Conservation (phyloP, 2,329 filamentous ascomycete genomes). For the Xenosphaeropsis pyriputrescens region DNA sequence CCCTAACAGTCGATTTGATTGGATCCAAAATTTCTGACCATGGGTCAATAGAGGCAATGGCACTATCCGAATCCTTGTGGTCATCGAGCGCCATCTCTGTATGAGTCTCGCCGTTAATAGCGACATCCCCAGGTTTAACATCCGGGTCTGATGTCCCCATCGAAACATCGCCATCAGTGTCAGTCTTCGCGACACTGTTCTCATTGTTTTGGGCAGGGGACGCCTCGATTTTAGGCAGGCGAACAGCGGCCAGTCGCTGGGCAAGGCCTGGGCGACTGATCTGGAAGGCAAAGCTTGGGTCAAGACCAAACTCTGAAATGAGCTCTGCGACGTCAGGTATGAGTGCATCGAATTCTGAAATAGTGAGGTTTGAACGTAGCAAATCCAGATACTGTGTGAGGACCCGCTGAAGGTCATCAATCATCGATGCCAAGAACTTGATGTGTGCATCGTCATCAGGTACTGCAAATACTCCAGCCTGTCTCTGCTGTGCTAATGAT, state of each 20-base stretch:
- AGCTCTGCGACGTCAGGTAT: constrained; percentile 64
- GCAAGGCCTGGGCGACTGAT: constrained; percentile 64
- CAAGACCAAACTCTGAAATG: constrained; percentile 65
- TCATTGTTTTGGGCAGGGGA: not conserved
- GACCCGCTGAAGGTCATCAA: constrained; percentile 80
- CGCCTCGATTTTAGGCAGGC: constrained; percentile 3
- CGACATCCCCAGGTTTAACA: not conserved
- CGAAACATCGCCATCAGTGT: constrained; percentile 41
- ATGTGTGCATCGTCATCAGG: constrained; percentile 64
- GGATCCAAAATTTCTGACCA: constrained; percentile 60
- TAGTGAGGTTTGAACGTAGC: constrained; percentile 62
- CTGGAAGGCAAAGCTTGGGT: constrained; percentile 70
- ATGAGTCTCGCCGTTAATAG: not conserved
- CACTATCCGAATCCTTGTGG: constrained; percentile 6
- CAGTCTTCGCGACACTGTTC: constrained; percentile 13
- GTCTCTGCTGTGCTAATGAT: constrained; percentile 77
- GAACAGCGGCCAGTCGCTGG: constrained; percentile 34
- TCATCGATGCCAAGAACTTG: constrained; percentile 75
- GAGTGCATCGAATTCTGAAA: constrained; percentile 61
- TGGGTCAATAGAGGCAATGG: constrained; percentile 20
- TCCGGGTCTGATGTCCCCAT: constrained; percentile 20
- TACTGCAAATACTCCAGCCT: constrained; percentile 67
- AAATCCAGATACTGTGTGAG: constrained; percentile 83
- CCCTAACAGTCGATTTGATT: constrained; percentile 54
- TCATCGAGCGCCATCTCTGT: constrained; percentile 9